Evolutionary conservation across 345 rosid species (phyloP).

Genomic region (Cardiospermum halicacabum): DNA sequence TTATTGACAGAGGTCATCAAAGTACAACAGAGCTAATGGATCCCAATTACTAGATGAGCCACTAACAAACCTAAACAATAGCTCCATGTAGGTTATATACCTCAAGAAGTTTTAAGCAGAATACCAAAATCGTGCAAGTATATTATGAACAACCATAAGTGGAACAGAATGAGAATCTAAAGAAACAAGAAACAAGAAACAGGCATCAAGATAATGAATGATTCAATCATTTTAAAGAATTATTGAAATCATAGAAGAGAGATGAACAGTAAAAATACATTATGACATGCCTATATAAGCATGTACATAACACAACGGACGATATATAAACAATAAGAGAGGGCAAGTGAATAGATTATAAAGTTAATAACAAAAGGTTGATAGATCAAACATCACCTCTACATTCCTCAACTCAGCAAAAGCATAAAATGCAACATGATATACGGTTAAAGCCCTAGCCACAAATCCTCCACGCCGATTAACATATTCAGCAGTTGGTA

Average conservation of each 20-base stretch:
- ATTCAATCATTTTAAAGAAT: neutral
- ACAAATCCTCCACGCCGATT: conserved; percentile 62
- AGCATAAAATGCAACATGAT: conserved; percentile 81
- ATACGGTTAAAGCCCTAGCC: conserved; percentile 54
- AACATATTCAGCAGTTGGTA: conserved; percentile 73
- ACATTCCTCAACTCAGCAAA: conserved; percentile 76
- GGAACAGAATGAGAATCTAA: neutral
- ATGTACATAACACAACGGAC: neutral
- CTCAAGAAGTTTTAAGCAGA: neutral
- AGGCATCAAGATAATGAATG: no score
- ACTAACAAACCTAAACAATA: neutral
- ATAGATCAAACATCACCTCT: conserved; percentile 44
- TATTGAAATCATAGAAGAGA: neutral
- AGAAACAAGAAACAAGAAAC: neutral
- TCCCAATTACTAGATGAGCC: neutral
- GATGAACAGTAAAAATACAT: neutral
- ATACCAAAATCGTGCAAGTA: neutral
- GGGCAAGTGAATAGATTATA: conserved; percentile 1
- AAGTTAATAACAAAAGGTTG: neutral
- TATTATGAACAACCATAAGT: neutral
- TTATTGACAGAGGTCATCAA: neutral
- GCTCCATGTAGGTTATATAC: neutral
- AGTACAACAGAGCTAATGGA: neutral
- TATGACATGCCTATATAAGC: neutral
- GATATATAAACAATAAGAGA: neutral